Evolutionary conservation across 202 grass and related monocot genomes (phyloP), one percentile per base, ranked within the genome.

Genomic region (Setaria viridis): DNA sequence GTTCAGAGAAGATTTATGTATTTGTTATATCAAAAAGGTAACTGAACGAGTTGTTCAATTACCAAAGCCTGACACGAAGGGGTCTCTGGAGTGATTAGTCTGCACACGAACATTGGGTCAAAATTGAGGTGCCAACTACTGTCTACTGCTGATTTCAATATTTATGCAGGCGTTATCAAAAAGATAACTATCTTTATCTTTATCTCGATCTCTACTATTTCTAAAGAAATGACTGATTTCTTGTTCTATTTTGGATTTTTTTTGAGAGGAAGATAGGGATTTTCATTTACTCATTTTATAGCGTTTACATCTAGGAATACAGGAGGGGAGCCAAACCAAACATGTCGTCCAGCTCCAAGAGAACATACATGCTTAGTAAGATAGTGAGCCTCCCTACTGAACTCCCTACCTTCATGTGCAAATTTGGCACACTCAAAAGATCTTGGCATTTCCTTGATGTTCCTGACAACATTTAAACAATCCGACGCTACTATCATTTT

Each of bases 51-150:
- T 98, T 98, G 75, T 95, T 98, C 55, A 85, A 49, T 76, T 51
- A 73, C 70, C 51, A 25, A 29, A 73, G 70, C 29, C 70, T 51
- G 70, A 14, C 29, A 0, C 70, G 16, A 73, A 51, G 25, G 25
- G 25, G 25, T 51, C 46, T 73, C 13, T 73, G 70, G 70, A 47
- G 51, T 73, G 70, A 73, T 33, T 50, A 51, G 33, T 73, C 70
- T 51, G 70, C 70, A 49, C 51, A 73, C 6, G 70, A 72, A 72
- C 95, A 98, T 68, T 98, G 93, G 95, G 95, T 91, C 34, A 98
- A 98, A 91, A 93, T 98, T 86, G 93, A 98, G 95, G 95, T 98
- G 70, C 43, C 25, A 39, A 75, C 51, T 59, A 83, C 70, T 25
- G 25, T 25, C 42, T 56, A 71, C 25, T 79, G 35, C 19, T 48